Percentiles rank a stretch among this genome's conserved stretches.
phyloP scores from a whole-genome alignment of 257 asterid genomes.

The Thymus mandschuricus region DNA sequence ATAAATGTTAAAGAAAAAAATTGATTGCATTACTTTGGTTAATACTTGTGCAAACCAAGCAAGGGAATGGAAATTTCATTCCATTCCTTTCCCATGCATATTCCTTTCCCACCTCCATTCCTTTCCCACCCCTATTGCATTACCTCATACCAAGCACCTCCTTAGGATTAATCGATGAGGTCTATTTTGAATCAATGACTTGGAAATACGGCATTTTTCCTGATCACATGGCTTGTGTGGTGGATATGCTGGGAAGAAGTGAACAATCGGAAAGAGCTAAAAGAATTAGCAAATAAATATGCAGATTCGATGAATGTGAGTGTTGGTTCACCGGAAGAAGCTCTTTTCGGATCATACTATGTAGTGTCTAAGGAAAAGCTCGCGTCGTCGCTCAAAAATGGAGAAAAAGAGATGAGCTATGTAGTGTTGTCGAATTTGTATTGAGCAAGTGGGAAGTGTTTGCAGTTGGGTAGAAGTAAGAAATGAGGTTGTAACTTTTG shows the following conservation, averaged over 20 bases:
- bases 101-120: too few species aligned
- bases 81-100: too few species aligned
- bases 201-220: conserved; percentile 46
- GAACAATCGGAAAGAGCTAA: conserved; percentile 61
- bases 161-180: conserved; percentile 56
- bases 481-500: conserved; percentile 47
- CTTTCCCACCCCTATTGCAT: too few species aligned
- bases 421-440: conserved; percentile 31
- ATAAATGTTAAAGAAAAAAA: too few species aligned
- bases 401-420: conserved; percentile 64
- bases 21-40: too few species aligned
- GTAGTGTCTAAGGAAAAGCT: conserved; percentile 19
- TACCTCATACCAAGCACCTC: too few species aligned
- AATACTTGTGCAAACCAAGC: too few species aligned
- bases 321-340: conserved; percentile 45
- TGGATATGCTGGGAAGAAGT: conserved; percentile 37
- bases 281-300: conserved; percentile 41
- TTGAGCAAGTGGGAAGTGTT: conserved; percentile 63
- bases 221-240: conserved; percentile 55
- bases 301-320: conserved; percentile 24
- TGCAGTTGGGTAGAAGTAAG: conserved; percentile 75
- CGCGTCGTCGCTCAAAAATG: neutral
- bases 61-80: too few species aligned
- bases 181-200: conserved; percentile 57
- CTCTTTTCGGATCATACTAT: conserved; percentile 54